Evolutionary conservation across 441 rosid species (phyloP), one percentile per base, ranked within the genome.

Genomic region (Omphalea diandra): DNA sequence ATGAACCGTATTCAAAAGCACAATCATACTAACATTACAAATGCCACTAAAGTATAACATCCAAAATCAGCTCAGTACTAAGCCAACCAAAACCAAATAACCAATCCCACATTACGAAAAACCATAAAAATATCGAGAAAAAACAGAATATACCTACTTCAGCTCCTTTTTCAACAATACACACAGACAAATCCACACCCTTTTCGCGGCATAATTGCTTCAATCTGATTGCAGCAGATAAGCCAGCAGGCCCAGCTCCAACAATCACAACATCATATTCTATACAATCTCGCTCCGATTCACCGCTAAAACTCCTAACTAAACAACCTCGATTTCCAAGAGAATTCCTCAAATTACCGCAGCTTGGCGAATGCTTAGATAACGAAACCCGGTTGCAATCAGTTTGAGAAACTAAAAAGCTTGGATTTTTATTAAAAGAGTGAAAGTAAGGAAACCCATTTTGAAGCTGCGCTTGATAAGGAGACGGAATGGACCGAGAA

Each of bases 201-300:
- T 86, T 87, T 77, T 90, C 91, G 35, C 56, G 82, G 74, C 88
- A 94, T 63, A 94, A 60, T 20, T 91, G 99, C 78, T 91, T 94
- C 81, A 94, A 84, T 75, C 94, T 83, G 77, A 91, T 89, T 14
- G 91, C 97, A 29, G 99, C 94, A 0, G 99, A 89, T 70, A 94
- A 72, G 27, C 98, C 98, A 18, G 98, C 98, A 17, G 98, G 98
- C 62, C 98, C 98, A 72, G 97, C 98, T 67, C 97, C 99, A 40
- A 94, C 91, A 62, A 94, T 83, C 65, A 91, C 87, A 70, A 91
- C 97, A 82, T 94, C 97, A 70, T 94, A 94, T 77, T 90, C 96
- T 44, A 94, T 83, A 11, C 84, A 83, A 33, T 94, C 97, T 70
- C 94, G 71, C 10, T 71, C 83, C 22, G 81, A 44, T 67, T 78